Conservation (phyloP, 768 basidiomycete genomes). For the Tricholoma matsutake region DNA sequence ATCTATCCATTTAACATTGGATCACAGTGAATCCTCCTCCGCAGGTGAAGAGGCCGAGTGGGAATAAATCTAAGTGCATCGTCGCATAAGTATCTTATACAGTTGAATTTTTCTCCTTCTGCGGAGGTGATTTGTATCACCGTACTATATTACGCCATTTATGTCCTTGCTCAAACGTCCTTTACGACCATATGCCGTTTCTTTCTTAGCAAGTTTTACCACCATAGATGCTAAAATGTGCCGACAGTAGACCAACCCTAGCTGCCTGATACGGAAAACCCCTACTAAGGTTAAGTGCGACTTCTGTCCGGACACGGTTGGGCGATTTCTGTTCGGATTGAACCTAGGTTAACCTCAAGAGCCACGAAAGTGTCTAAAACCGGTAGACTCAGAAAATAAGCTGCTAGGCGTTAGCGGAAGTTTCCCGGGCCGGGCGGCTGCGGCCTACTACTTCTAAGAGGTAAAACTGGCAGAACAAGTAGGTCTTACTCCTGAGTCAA, state of each 20-base stretch:
- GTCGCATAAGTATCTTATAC: slow-evolving; percentile 54
- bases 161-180: slow-evolving; percentile 60
- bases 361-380: too few relatives aligned
- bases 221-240: slow-evolving; percentile 5
- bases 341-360: too few relatives aligned
- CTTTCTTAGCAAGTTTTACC: slow-evolving; percentile 20
- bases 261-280: neutral
- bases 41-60: slow-evolving; percentile 45
- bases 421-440: too few relatives aligned
- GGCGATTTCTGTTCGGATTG: too few relatives aligned
- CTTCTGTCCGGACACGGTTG: too few relatives aligned
- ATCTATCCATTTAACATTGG: neutral
- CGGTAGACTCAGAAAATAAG: too few relatives aligned
- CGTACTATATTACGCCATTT: slow-evolving; percentile 60
- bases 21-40: slow-evolving; percentile 72
- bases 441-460: too few relatives aligned
- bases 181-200: slow-evolving; percentile 52
- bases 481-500: too few relatives aligned
- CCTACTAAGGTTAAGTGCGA: too few relatives aligned
- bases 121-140: slow-evolving; percentile 31
- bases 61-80: slow-evolving; percentile 55
- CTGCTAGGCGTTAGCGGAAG: too few relatives aligned
- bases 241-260: neutral
- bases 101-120: slow-evolving; percentile 15
- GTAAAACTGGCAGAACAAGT: too few relatives aligned